Conservation (phyloP, 2,329 filamentous ascomycete species). For the Fusarium anguioides region DNA sequence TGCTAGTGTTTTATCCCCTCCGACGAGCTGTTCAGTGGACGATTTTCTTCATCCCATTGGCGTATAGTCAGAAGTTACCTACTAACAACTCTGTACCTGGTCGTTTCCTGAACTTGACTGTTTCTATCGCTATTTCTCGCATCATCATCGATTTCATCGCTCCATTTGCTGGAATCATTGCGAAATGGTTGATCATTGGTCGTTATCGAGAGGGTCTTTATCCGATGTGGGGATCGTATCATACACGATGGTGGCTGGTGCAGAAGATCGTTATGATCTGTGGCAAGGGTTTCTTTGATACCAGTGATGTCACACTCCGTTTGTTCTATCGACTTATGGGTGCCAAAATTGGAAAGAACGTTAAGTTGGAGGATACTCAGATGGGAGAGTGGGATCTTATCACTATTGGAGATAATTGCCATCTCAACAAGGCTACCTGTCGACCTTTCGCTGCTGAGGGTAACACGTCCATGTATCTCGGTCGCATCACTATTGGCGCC, state of each 20-base stretch:
- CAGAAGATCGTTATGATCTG: conserved; percentile 14
- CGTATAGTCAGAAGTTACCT: conserved; percentile 4
- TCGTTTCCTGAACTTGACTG: neutral
- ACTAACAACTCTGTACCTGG: conserved; percentile 7
- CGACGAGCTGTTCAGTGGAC: conserved; percentile 12
- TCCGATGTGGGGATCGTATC: conserved; percentile 12
- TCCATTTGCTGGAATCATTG: neutral
- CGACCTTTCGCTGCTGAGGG: conserved; percentile 13
- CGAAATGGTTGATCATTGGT: conserved; percentile 13
- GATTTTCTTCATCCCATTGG: conserved; percentile 8
- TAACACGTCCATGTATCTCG: conserved; percentile 15
- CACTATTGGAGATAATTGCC: neutral
- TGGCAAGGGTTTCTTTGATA: neutral
- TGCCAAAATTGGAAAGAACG: neutral
- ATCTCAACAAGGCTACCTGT: neutral
- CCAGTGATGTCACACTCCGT: neutral
- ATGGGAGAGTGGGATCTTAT: conserved; percentile 4
- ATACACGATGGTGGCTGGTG: conserved; percentile 18
- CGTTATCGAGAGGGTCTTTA: neutral
- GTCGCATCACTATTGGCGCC: neutral
- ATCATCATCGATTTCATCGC: neutral
- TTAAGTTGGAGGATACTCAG: neutral
- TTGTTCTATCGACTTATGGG: conserved; percentile 8
- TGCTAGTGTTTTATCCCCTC: neutral
- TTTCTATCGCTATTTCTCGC: neutral